A percentile compares a stretch with the other conserved stretches of the same genome.
Conservation (phyloP, 2,329 filamentous ascomycete genomes). For the Aspergillus tanneri region DNA sequence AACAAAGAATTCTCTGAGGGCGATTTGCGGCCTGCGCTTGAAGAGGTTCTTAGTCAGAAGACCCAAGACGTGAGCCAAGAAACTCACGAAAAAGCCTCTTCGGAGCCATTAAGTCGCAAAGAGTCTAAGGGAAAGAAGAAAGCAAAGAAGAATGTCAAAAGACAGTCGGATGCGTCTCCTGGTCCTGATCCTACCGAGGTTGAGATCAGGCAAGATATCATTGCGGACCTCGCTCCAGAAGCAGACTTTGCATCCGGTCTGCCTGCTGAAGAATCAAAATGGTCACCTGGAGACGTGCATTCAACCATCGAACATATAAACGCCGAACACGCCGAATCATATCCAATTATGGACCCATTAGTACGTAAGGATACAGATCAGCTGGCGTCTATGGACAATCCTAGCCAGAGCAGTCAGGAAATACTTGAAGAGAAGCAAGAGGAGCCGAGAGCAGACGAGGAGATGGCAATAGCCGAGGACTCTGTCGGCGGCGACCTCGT, state of each 20-base stretch:
- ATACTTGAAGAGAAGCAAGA: not conserved
- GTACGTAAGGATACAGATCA: too few relatives aligned
- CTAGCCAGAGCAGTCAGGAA: not conserved
- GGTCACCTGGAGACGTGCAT: too few relatives aligned
- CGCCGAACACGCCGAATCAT: too few relatives aligned
- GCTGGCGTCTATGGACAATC: not conserved
- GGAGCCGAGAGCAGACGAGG: not conserved
- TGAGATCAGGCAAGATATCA: not conserved
- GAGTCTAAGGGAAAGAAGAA: conserved; percentile 7
- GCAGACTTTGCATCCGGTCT: not conserved
- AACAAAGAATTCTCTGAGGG: not conserved
- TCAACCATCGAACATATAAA: too few relatives aligned
- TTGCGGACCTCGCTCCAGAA: not conserved
- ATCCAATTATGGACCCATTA: too few relatives aligned
- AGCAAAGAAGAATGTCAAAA: conserved; percentile 9
- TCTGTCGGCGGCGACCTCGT: conserved; percentile 9
- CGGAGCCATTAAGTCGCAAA: conserved; percentile 1
- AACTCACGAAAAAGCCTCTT: not conserved
- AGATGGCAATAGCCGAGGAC: conserved; percentile 19
- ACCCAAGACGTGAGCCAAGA: not conserved
- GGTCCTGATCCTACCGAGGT: not conserved
- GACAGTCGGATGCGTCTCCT: conserved; percentile 5
- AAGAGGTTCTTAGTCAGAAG: not conserved
- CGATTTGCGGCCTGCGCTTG: not conserved
- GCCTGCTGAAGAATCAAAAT: not conserved